Evolutionary conservation across 2,329 filamentous ascomycete genomes (phyloP), one percentile per base, ranked within the genome.

Genomic region (Botrytis squamosa): DNA sequence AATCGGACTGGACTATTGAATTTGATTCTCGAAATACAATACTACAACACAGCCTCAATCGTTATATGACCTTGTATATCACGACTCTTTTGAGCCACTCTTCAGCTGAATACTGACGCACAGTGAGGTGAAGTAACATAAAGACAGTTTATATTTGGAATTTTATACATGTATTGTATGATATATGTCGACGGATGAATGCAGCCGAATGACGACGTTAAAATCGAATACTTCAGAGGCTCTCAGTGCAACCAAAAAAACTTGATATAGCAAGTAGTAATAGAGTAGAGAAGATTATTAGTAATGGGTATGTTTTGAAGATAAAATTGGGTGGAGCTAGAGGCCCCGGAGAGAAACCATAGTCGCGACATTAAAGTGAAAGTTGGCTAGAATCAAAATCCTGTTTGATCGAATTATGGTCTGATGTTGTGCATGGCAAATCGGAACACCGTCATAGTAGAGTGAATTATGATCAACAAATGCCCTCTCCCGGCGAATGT

Each of bases 1-100:
- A 70, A 57, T 33, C 25, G 55, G 44, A 29, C 10, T 42, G 49
- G 29, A 68, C 63, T 72, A 72, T 72, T 49, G 64, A 69, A 42
- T 57, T 59, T 52, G 49, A 46, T 40, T 52, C 55, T 49, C 36
- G 42, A 29, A 40, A 71, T 71, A 52, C 40, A 67, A 60, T 69
- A 69, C 63, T 72, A 49, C 62, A 72, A 72, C 63, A 72, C 62
- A 59, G 70, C 62, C 70, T 72, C 70, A 67, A 25, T 66, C n/a
- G 42, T n/a, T n/a, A n/a, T n/a, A n/a, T 55, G 46, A 67, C 46
- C 60, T 59, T n/a, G 42, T 70, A 57, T 57, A 57, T 57, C 68
- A 70, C 33, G 49, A 44, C 29, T 33, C 29, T 49, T 59, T 49
- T 29, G 36, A 36, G 36, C 42, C 59, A 46, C 44, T 66, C 69